Evolutionary conservation across 371 early-diverging fungal species (phyloP).

Genomic region (Apophysomyces elegans): DNA sequence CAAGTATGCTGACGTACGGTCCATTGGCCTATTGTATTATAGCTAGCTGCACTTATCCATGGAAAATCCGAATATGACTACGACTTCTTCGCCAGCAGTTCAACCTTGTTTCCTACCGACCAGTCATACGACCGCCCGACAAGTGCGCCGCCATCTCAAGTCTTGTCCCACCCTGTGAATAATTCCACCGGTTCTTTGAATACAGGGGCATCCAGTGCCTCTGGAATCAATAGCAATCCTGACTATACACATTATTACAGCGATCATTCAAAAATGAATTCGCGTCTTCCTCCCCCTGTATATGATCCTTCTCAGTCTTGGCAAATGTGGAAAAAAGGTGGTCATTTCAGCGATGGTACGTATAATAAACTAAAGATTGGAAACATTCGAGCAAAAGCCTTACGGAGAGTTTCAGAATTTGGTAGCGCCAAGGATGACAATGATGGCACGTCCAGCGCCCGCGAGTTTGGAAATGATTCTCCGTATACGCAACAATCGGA

Average conservation of each 20-base stretch:
- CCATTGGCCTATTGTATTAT: neutral
- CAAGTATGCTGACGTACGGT: neutral
- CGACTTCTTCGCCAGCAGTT: constrained; percentile 30
- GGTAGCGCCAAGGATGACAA: constrained; percentile 6
- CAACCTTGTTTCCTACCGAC: constrained; percentile 33
- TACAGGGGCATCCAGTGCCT: constrained; percentile 9
- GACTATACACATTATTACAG: constrained; percentile 18
- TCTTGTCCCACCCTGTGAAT: constrained; percentile 33
- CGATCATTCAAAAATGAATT: constrained; percentile 17
- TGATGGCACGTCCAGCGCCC: neutral
- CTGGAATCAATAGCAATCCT: constrained; percentile 9
- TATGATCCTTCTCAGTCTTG: constrained; percentile 29
- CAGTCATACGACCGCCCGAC: constrained; percentile 35
- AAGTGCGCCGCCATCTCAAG: constrained; percentile 35
- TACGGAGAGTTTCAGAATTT: constrained; percentile 13
- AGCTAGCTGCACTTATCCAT: constrained; percentile 51
- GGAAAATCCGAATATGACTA: constrained; percentile 46
- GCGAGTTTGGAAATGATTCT: neutral
- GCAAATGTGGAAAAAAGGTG: constrained; percentile 40
- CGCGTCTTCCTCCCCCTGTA: constrained; percentile 13
- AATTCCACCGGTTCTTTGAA: constrained; percentile 17
- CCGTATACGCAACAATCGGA: constrained; percentile 9
- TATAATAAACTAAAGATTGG: neutral
- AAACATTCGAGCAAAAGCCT: neutral
- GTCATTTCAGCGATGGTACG: constrained; percentile 7